Evolutionary conservation across 345 rosid genomes (phyloP), one percentile per base, ranked within the genome.

Genomic region (Conringia planisiliqua): DNA sequence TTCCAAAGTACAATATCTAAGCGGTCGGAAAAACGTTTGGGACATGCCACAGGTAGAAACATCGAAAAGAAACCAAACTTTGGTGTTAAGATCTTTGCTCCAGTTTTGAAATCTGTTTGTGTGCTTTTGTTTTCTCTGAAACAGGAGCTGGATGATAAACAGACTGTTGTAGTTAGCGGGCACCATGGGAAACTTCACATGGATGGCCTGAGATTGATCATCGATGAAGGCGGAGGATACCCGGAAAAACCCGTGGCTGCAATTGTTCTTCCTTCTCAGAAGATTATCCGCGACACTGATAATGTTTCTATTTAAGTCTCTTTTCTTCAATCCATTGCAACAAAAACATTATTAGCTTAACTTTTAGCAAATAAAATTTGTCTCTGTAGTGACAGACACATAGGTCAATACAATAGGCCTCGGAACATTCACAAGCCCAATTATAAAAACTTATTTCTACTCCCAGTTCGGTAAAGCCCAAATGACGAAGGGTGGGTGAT

Each of bases 211-310:
- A 84, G 98, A 77, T 66, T 94, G 84, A 82, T 90, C 65, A 85
- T 94, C 14, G 97, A 94, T 52, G 96, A 94, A 86, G 88, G 93
- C 1, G 97, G 98, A 0, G 97, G 95, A 56, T 63, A 72, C 17
- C 87, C 80, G 36, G 68, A 80, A 10, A 94, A 85, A 39, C 98
- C 93, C 0, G 79, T 91, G 33, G 97, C 95, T 54, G 98, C 97
- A 12, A 79, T 91, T 11, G 78, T 86, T 73, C 95, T 89, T 68
- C 98, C 96, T 18, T 83, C 90, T 4, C 76, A 64, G 88, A 83
- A 83, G 81, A 78, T 94, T 18, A 79, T 88, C 18, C 90, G 93
- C 1, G 87, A 88, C 71, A 88, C 87, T 3, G 87, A 85, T 79
- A 44, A 62, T 26, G 22, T 73, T 63, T 52, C 64, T 14, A 57